Base-by-base conservation (phyloP, 176 grass and related monocot genomes). In the Chrysopogon serrulatus region DNA sequence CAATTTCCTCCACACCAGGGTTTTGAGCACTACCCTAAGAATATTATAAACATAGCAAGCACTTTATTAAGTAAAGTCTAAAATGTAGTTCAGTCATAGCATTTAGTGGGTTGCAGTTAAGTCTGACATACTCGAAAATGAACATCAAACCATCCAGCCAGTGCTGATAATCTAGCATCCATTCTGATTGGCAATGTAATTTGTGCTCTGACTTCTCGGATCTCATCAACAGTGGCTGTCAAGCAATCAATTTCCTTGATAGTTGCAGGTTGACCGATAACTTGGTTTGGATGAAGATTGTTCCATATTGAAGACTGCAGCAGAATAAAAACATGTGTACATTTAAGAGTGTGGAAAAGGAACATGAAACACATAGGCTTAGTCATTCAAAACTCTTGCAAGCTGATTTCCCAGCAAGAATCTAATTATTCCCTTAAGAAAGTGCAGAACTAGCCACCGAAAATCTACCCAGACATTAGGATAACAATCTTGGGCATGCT, bases 101-200 rank as follows among this genome's bases (percentile, higher is more conserved):
- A 79, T 72, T 31, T 68, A 51, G 5, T 34, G 6, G 26, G 17
- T 18, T 68, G 63, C 5, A 47, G 66, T 67, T 59, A 41, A 80
- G 80, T 60, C 74, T 34, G 49, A 82, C 88, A 81, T 94, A 96
- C 96, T 74, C 82, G 88, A 86, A 99, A 99, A 83, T 99, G 93
- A 78, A 96, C 93, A 96, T 99, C 97, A 59, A 99, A 99, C 97
- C 97, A 99, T 68, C 97, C 97, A 87, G 97, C 93, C 28, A 94
- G 77, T 79, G 91, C 93, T 79, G 90, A 91, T 56, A 94, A 33
- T 79, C 90, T 92, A 83, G 90, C 69, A 62, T 94, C 93, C 70
- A 76, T 17, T 73, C 57, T 90, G 68, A 99, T 92, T 45, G 93
- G 82, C 49, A 89, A 69, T 16, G 74, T 79, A 80, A 94, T 81